Evolutionary conservation across 345 rosid species (phyloP), one percentile per base, ranked within the genome.

Genomic region (Excoecaria agallocha): DNA sequence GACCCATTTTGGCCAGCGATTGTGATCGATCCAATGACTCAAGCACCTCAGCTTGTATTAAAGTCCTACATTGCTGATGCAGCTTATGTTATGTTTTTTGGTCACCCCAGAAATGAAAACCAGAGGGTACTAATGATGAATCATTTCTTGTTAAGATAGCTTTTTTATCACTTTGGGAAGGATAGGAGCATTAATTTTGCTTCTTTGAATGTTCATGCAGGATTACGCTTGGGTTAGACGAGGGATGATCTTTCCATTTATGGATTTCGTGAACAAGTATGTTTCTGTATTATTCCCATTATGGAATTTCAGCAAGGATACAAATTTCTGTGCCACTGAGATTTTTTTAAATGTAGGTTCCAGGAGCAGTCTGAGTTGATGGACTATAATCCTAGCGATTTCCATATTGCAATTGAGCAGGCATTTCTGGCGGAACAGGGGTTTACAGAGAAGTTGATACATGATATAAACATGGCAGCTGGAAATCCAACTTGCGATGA

Each of bases 371-470:
- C 87, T 66, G 97, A 91, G 76, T 76, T 90, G 85, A 75, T 78
- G 74, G 88, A 78, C 69, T 85, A 84, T 88, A 87, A 86, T 75
- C 87, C 89, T 58, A 73, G 78, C 6, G 84, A 81, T 66, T 93
- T 95, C 80, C 90, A 84, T 84, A 70, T 85, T 85, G 98, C 99
- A 68, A 64, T 91, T 74, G 98, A 95, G 78, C 98, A 95, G 84
- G 98, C 98, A 48, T 86, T 89, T 78, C 71, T 95, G 77, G 98
- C 97, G 68, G 99, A 95, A 84, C 93, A 89, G 81, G 99, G 99
- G 37, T 93, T n/a, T n/a, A n/a, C n/a, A n/a, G n/a, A n/a, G n/a
- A n/a, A n/a, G n/a, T n/a, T n/a, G n/a, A n/a, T n/a, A n/a, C n/a
- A n/a, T n/a, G n/a, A n/a, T n/a, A n/a, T n/a, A n/a, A n/a, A n/a